A percentile compares a stretch with the other conserved stretches of the same genome.
Evolutionary conservation across 306 rosid genomes (phyloP).

Genomic region (Quercus aquifolioides): DNA sequence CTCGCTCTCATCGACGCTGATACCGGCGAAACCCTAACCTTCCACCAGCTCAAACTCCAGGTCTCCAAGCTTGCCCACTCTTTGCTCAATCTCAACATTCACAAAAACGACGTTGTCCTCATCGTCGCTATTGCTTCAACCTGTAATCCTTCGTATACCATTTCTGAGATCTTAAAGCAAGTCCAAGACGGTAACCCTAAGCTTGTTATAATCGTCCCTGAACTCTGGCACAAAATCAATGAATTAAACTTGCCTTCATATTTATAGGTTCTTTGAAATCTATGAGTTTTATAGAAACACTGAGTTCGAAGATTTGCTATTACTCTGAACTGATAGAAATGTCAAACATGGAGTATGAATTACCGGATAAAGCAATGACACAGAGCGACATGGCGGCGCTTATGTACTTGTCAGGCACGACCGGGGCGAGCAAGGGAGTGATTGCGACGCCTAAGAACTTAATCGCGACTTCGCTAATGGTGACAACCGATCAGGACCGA

Average conservation of each 20-base stretch:
- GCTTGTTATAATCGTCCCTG: slow-evolving; percentile 26
- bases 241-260: slow-evolving; percentile 15
- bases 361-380: neutral
- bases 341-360: neutral
- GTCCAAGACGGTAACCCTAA: slow-evolving; percentile 33
- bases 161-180: slow-evolving; percentile 26
- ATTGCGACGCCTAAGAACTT: slow-evolving; percentile 42
- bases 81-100: slow-evolving; percentile 9
- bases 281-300: neutral
- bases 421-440: slow-evolving; percentile 49
- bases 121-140: slow-evolving; percentile 28
- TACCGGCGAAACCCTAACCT: slow-evolving; percentile 30
- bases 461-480: slow-evolving; percentile 32
- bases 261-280: neutral
- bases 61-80: slow-evolving; percentile 25
- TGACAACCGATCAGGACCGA: slow-evolving; percentile 20
- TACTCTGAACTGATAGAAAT: slow-evolving; percentile 25
- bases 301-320: neutral
- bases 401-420: slow-evolving; percentile 47
- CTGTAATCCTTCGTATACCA: slow-evolving; percentile 18
- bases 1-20: slow-evolving; percentile 34
- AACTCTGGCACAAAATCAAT: slow-evolving; percentile 18
- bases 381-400: slow-evolving; percentile 43
- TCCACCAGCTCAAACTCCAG: slow-evolving; percentile 31
- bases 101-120: slow-evolving; percentile 26